Evolutionary conservation across 495 filamentous ascomycete genomes (phyloP), one percentile per base, ranked within the genome.

Genomic region (Symbiotaphrina buchneri): DNA sequence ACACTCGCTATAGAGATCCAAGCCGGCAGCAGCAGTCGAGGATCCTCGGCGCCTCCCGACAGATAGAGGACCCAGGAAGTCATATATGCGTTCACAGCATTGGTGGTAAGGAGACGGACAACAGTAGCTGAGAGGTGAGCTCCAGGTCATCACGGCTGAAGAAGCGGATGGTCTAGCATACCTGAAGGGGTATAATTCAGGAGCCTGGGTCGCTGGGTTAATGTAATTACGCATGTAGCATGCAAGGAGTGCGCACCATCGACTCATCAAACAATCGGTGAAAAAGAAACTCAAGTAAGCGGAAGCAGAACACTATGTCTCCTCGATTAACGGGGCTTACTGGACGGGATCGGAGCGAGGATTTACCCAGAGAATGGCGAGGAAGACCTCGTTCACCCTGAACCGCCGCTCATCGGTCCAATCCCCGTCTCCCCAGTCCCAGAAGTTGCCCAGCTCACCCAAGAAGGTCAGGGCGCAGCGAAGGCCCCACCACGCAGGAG

Each of bases 211-310:
- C 16, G 18, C 19, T 10, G 10, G 5, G 21, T 26, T 18, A 6
- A 19, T 34, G 33, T 5, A 29, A 21, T 28, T 24, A n/a, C n/a
- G 34, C 10, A 32, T 26, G 16, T 18, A 21, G 19, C 10, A 29
- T 19, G 26, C 19, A 3, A 30, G 16, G 27, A 32, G 18, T 7
- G 55, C 58, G n/a, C 38, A 78, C 79, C 80, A 87, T 47, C 81
- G 70, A 39, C 74, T 82, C 80, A 91, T 91, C 45, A 87, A 71
- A 51, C 77, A 81, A 53, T 91, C 79, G 36, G 77, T 82, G 51
- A 87, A 85, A 53, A 82, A 76, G 50, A 83, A 87, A 34, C 75
- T 80, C 46, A 87, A 64, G 51, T 83, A 83, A 30, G 71, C 81
- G 23, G 77, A 81, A 48, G 76, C 71, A 47, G 59, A 65, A 58